Conservation (phyloP, 768 basidiomycete genomes). For the Leucogyrophana mollusca region DNA sequence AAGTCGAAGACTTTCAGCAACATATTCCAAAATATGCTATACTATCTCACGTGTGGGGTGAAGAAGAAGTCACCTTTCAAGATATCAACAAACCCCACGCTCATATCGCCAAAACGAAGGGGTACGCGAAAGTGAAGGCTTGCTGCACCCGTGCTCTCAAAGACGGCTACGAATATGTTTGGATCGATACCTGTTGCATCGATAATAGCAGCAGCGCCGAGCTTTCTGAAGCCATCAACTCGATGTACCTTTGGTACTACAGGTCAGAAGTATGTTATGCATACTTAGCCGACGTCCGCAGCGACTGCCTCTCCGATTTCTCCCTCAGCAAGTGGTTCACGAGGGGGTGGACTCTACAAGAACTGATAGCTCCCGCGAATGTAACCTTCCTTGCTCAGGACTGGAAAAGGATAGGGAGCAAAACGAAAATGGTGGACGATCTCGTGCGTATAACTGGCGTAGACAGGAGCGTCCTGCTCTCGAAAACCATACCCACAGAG, state of each 20-base stretch:
- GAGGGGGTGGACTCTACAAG: constrained; percentile 15
- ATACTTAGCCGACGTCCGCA: constrained; percentile 12
- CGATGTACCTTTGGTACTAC: constrained; percentile 19
- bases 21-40: constrained; percentile 7
- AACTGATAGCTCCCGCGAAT: constrained; percentile 12
- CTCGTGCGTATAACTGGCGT: constrained; percentile 6
- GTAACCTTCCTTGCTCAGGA: constrained; percentile 12
- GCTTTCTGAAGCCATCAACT: constrained; percentile 16
- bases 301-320: background rate
- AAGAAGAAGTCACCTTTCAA: background rate
- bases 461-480: constrained; percentile 1
- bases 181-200: constrained; percentile 19
- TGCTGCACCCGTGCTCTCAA: constrained; percentile 1
- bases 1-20: no score
- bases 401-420: constrained; percentile 11
- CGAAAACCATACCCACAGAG: background rate
- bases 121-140: constrained; percentile 5
- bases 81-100: constrained; percentile 1
- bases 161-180: constrained; percentile 8
- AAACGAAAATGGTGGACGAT: background rate
- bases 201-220: constrained; percentile 20
- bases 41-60: constrained; percentile 7
- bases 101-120: background rate
- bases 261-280: constrained; percentile 12
- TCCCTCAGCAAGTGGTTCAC: constrained; percentile 10